Percentiles rank a stretch among this genome's conserved stretches.
phyloP scores from a whole-genome alignment of 2,329 filamentous ascomycete genomes.

The Monilinia fructigena region DNA sequence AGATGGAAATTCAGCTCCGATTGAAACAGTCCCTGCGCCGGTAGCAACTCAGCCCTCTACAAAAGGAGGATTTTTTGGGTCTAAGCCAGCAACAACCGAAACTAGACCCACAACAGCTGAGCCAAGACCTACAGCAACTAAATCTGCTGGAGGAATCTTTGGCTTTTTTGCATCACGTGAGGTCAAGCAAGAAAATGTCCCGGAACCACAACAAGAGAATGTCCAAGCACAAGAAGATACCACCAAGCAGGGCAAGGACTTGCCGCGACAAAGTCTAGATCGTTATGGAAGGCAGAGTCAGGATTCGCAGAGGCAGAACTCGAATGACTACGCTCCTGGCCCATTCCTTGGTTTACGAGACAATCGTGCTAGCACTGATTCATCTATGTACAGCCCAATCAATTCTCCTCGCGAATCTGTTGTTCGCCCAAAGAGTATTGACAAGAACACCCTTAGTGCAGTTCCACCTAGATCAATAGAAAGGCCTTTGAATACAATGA shows the following conservation, averaged over 20 bases:
- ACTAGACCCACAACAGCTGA: slow-evolving; percentile 3
- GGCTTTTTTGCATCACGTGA: slow-evolving; percentile 64
- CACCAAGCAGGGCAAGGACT: not conserved
- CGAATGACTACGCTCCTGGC: slow-evolving; percentile 41
- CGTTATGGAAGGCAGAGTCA: slow-evolving; percentile 4
- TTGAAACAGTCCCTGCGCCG: slow-evolving; percentile 48
- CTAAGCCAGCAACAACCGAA: slow-evolving; percentile 2
- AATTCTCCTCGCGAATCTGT: slow-evolving; percentile 63
- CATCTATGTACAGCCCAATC: slow-evolving; percentile 72
- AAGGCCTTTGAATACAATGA: not conserved
- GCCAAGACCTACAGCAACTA: not conserved
- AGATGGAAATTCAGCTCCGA: slow-evolving; percentile 64
- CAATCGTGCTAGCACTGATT: slow-evolving; percentile 61
- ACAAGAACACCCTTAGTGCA: not conserved
- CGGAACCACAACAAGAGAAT: slow-evolving; percentile 1
- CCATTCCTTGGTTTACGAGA: slow-evolving; percentile 58
- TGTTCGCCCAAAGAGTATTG: not conserved
- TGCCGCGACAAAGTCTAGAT: slow-evolving; percentile 1
- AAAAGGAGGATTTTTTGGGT: slow-evolving; percentile 1
- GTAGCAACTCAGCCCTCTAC: not conserved
- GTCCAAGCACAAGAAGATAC: not conserved
- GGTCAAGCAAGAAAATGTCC: slow-evolving; percentile 37
- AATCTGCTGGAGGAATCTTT: slow-evolving; percentile 8
- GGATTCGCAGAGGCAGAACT: slow-evolving; percentile 5
- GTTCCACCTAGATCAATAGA: not conserved